phyloP scores from a whole-genome alignment of 305 asterid genomes.

The Nicotiana rustica region DNA sequence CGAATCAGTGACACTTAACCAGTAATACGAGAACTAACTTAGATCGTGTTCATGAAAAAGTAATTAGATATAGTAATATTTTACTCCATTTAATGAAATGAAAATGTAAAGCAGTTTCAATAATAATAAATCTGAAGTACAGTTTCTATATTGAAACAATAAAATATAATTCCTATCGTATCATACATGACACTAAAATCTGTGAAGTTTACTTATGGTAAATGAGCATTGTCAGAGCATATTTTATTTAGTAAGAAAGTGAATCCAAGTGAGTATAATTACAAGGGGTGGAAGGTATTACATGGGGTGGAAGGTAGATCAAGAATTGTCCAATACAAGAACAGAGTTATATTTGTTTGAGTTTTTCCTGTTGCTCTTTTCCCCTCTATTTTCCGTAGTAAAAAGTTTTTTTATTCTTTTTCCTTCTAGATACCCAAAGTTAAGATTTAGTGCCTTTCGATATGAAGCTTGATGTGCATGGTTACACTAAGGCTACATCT shows the following conservation, averaged over 20 bases:
- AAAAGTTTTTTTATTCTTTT: conserved; percentile 26
- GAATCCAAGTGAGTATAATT: background rate
- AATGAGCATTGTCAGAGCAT: background rate
- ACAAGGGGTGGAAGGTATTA: background rate
- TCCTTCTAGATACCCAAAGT: background rate
- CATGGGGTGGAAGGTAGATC: background rate
- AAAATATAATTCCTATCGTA: background rate
- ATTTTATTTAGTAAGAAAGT: background rate
- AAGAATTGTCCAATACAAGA: conserved; percentile 1
- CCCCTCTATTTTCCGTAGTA: conserved; percentile 34
- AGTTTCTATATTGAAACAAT: conserved; percentile 9
- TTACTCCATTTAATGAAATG: background rate
- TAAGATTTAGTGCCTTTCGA: background rate
- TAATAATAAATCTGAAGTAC: conserved; percentile 1
- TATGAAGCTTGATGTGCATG: background rate
- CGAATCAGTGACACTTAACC: background rate
- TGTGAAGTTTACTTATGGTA: background rate
- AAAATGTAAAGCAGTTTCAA: background rate
- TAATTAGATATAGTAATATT: background rate
- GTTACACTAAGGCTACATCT: conserved; percentile 17
- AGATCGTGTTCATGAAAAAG: conserved; percentile 6
- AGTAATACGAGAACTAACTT: background rate
- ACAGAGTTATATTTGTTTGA: background rate
- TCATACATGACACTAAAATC: conserved; percentile 21
- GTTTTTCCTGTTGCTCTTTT: conserved; percentile 28